Conservation (phyloP, 2,329 filamentous ascomycete genomes). For the Emmonsia crescens region DNA sequence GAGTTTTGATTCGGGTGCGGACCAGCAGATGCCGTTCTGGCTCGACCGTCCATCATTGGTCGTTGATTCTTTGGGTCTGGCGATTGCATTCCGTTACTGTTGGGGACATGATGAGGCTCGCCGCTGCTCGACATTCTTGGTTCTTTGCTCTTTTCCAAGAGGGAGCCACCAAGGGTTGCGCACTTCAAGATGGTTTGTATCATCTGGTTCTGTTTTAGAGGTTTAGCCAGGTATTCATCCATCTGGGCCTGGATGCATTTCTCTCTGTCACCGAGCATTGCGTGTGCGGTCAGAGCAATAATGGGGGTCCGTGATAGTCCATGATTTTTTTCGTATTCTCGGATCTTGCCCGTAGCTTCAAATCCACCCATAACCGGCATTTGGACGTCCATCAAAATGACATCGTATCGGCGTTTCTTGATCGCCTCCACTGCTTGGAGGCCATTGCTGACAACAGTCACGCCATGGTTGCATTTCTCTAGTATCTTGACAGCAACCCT, state of each 20-base stretch:
- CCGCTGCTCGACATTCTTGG: slow-evolving; percentile 30
- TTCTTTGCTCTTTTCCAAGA: slow-evolving; percentile 35
- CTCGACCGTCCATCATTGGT: slow-evolving; percentile 50
- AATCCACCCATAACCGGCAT: slow-evolving; percentile 99
- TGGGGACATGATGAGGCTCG: slow-evolving; percentile 14
- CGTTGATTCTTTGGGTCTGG: slow-evolving; percentile 33
- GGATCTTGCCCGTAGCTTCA: slow-evolving; percentile 91
- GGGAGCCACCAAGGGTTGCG: slow-evolving; percentile 62
- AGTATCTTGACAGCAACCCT: slow-evolving; percentile 91
- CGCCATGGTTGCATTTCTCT: slow-evolving; percentile 74
- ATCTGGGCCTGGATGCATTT: slow-evolving; percentile 98
- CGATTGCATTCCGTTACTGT: slow-evolving; percentile 21
- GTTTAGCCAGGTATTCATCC: slow-evolving; percentile 98
- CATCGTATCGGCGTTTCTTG: slow-evolving; percentile 84
- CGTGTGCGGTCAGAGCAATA: slow-evolving; percentile 91
- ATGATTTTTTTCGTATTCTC: slow-evolving; percentile 80
- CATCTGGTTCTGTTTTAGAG: slow-evolving; percentile 89
- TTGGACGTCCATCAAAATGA: slow-evolving; percentile 97
- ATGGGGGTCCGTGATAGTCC: slow-evolving; percentile 80
- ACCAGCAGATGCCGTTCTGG: slow-evolving; percentile 60
- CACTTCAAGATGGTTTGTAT: slow-evolving; percentile 98
- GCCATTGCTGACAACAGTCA: slow-evolving; percentile 78
- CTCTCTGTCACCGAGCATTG: slow-evolving; percentile 96
- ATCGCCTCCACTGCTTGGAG: slow-evolving; percentile 87
- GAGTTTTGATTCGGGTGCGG: slow-evolving; percentile 35